Evolutionary conservation across 2,329 filamentous ascomycete genomes (phyloP), one percentile per base, ranked within the genome.

Genomic region (Diaporthe nobilis): DNA sequence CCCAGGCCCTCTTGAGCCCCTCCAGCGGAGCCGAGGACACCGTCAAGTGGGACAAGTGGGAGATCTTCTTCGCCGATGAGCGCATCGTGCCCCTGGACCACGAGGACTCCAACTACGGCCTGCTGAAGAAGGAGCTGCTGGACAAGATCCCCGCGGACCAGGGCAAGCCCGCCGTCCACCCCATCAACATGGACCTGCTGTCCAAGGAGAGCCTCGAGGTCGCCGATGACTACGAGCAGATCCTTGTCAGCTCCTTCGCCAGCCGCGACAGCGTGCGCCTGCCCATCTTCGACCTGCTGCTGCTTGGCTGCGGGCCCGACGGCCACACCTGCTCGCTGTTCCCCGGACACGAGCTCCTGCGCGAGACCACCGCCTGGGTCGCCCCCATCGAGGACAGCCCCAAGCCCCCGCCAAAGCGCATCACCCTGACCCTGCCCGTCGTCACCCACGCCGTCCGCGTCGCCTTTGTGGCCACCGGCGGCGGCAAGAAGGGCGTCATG

Each of bases 31-130:
- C 85, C 57, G 83, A 92, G 74, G 94, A 95, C 82, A 89, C 87
- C 5, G 86, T 96, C 79, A 88, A 94, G 81, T 98, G 97, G 85
- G 88, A 90, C 83, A 95, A 94, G 85, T 99, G 97, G 97, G 94
- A 98, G 82, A 95, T 99, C 82, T 99, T 98, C 90, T 98, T 98
- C 85, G 96, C 96, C 82, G 97, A 99, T 84, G 97, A 99, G 89
- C 94, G 97, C 82, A 95, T 95, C 80, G 97, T 98, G 72, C 94
- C 97, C 31, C 92, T 98, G 80, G 93, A 97, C 84, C 94, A 98
- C 86, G 90, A 92, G 79, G 96, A 99, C 87, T 98, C 95, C 87
- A 99, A 98, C 87, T 98, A 98, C 86, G 92, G 88, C 77, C 91
- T 98, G 60, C 87, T 98, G 80, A 97, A 98, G 88, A 88, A 92